These are phyloP conservation scores for Penstemon newberryi DNA, from an alignment of 257 asterid genomes.

Conservation along the genomic window DNA sequence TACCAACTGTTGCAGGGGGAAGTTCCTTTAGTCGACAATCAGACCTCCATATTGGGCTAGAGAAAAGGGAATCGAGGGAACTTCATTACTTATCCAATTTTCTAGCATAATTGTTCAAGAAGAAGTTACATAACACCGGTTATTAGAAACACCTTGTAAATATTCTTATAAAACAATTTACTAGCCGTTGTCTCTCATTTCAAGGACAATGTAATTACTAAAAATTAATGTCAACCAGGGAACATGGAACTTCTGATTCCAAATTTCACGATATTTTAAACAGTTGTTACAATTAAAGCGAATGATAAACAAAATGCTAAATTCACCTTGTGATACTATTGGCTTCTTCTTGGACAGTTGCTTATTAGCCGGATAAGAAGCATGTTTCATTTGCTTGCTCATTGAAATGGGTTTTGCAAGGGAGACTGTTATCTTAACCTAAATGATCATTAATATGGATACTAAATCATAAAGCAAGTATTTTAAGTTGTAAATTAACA, in stretches of 20 bases:
- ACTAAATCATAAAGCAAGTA: constrained; percentile 23
- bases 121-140: not conserved
- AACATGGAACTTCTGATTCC: not conserved
- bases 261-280: not conserved
- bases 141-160: not conserved
- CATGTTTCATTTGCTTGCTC: constrained; percentile 40
- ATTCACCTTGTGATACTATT: constrained; percentile 42
- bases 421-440: constrained; percentile 55
- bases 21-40: too few species aligned
- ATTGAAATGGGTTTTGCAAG: constrained; percentile 56
- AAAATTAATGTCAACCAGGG: constrained; percentile 17
- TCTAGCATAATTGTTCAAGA: not conserved
- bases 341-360: constrained; percentile 37
- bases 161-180: not conserved
- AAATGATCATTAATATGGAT: constrained; percentile 28
- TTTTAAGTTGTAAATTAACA: constrained; percentile 11
- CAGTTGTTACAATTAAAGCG: not conserved
- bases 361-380: constrained; percentile 30
- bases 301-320: constrained; percentile 16
- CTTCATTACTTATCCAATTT: not conserved
- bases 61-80: too few species aligned
- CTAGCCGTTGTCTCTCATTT: not conserved
- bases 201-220: not conserved
- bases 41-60: too few species aligned
- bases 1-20: too few species aligned